Base-by-base conservation (phyloP, 163 green algal species). In the Scenedesmus sp. region DNA sequence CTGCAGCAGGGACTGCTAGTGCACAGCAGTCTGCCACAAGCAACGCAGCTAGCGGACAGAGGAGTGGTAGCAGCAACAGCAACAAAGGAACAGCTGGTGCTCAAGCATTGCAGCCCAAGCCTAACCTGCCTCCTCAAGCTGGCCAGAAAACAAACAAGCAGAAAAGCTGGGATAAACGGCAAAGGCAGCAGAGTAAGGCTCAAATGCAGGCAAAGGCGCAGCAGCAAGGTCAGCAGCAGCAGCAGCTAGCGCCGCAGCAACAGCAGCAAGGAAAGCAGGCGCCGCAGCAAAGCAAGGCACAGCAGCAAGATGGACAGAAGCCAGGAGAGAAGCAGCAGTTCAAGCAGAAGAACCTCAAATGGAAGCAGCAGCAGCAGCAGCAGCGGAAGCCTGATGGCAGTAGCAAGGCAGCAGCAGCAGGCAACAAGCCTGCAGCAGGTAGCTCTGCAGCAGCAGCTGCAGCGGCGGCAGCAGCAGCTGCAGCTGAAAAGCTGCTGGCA, bases 191-290 rank as follows among this genome's bases (percentile, higher is more conserved):
- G 16, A 16, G 2, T 0, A 62, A 77, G 6, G 84, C 23, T 15
- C 16, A 3, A 6, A 60, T 74, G 84, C 62, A 34, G 59, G 55
- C n/a, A 20, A 79, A 3, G 60, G 18, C 12, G 15, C 59, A 66
- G 84, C 84, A 26, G 62, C 59, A 77, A n/a, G 18, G 9, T 52
- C 82, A 74, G 56, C 5, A 77, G 56, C 67, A 90, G 87, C 46
- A 90, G 64, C 66, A 67, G 86, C 86, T 46, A 74, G 4, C 4
- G 56, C n/a, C 16, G 84, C 55, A 87, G 15, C 55, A 86, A 23
- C 76, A 81, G 88, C 59, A 82, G 76, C 76, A 56, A 6, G 3
- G 73, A 60, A n/a, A 79, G 60, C 76, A 77, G 46, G 9, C 26
- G 76, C 74, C 52, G 87, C 87, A 76, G 56, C 88, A 62, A 52